These are phyloP conservation scores for Aureobasidium zeae DNA, from an alignment of 2,329 filamentous ascomycete species.

Conservation along the genomic window DNA sequence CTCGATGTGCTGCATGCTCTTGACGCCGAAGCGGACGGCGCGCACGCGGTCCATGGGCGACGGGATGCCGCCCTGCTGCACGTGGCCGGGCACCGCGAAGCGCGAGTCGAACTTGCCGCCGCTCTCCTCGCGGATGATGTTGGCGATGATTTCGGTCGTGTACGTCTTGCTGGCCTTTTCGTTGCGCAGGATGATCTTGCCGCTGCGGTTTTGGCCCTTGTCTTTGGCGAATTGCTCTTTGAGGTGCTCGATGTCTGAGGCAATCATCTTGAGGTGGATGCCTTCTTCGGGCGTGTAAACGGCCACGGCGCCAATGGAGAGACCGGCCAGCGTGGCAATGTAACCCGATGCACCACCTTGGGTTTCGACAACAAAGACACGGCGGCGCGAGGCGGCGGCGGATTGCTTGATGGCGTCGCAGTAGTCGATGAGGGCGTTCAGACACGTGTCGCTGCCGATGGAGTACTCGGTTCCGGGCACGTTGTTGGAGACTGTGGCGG, in stretches of 20 bases:
- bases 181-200: constrained; percentile 92
- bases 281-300: constrained; percentile 98
- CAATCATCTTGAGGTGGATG: constrained; percentile 85
- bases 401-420: constrained; percentile 98
- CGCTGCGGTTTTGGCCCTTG: constrained; percentile 77
- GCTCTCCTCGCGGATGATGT: constrained; percentile 91
- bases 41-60: constrained; percentile 94
- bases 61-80: constrained; percentile 87
- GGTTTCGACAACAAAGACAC: constrained; percentile 96
- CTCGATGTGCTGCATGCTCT: constrained; percentile 88
- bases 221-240: constrained; percentile 78
- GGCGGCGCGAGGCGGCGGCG: constrained; percentile 80
- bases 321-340: constrained; percentile 78
- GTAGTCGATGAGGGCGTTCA: constrained; percentile 90
- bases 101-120: constrained; percentile 86
- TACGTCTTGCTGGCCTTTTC: constrained; percentile 88
- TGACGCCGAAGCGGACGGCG: constrained; percentile 83
- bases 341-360: constrained; percentile 94
- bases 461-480: constrained; percentile 97
- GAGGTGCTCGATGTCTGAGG: constrained; percentile 79
- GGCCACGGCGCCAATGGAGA: constrained; percentile 83
- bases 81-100: constrained; percentile 84
- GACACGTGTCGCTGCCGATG: constrained; percentile 87
- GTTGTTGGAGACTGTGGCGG: constrained; percentile 98
- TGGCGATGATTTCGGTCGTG: constrained; percentile 83